phyloP scores from a whole-genome alignment of 1,284 basidiomycete species.

The Xerocomus tenax region DNA sequence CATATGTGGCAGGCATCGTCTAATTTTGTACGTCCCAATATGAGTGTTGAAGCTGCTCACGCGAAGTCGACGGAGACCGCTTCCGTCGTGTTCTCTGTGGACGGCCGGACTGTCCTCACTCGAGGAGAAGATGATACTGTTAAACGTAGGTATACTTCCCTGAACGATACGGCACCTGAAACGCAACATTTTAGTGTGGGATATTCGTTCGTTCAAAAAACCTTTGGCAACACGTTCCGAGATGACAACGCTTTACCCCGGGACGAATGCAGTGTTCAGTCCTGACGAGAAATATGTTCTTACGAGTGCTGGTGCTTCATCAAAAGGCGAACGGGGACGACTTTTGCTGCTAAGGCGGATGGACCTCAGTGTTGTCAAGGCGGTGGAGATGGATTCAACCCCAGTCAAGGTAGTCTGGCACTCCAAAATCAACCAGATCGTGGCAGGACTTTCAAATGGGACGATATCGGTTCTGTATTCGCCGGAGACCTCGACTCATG shows the following conservation, averaged over 20 bases:
- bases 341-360: constrained; percentile 69
- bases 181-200: constrained; percentile 68
- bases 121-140: constrained; percentile 90
- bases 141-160: constrained; percentile 62
- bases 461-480: constrained; percentile 86
- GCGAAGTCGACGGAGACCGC: constrained; percentile 75
- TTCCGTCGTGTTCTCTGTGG: constrained; percentile 75
- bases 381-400: constrained; percentile 59
- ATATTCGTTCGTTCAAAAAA: constrained; percentile 79
- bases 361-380: constrained; percentile 58
- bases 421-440: constrained; percentile 95
- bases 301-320: constrained; percentile 65
- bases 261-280: constrained; percentile 89
- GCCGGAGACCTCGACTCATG: constrained; percentile 77
- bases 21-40: constrained; percentile 85
- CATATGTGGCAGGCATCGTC: constrained; percentile 90
- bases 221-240: constrained; percentile 62
- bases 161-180: constrained; percentile 2
- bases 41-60: constrained; percentile 82
- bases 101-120: constrained; percentile 73
- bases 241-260: constrained; percentile 75
- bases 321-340: constrained; percentile 60
- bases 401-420: constrained; percentile 90
- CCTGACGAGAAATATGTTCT: constrained; percentile 83
- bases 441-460: constrained; percentile 82